A percentile compares a stretch with the other conserved stretches of the same genome.
Evolutionary conservation across 169 alveolate species (phyloP).

Genomic region (Plasmodium reichenowi): DNA sequence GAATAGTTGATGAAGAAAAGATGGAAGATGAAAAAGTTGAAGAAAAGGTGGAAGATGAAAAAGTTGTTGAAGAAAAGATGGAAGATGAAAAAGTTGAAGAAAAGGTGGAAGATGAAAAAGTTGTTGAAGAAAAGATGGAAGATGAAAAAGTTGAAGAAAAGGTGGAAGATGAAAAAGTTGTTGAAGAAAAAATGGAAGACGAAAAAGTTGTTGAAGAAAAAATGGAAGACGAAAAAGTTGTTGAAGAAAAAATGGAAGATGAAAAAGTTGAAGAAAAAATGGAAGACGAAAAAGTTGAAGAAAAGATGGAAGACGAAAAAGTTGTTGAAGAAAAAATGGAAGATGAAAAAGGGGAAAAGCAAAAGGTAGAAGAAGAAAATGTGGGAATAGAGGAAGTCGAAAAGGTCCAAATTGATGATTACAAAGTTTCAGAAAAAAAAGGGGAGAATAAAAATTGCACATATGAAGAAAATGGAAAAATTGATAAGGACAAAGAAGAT

Average conservation of each 20-base stretch:
- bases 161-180: not conserved
- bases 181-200: not conserved
- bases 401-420: not conserved
- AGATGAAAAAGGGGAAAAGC: not conserved
- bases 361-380: not conserved
- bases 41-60: not conserved
- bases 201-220: not conserved
- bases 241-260: not conserved
- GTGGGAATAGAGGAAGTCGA: not conserved
- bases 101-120: not conserved
- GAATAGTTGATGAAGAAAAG: not conserved
- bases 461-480: slow-evolving; percentile 1
- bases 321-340: not conserved
- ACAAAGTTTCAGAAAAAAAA: not conserved
- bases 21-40: slow-evolving; percentile 6
- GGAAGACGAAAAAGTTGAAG: slow-evolving; percentile 2
- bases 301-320: not conserved
- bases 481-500: slow-evolving; percentile 28
- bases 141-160: not conserved
- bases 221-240: not conserved
- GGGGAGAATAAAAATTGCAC: not conserved
- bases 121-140: not conserved
- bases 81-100: not conserved
- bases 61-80: not conserved
- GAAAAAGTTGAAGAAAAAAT: not conserved